A percentile compares a stretch with the other conserved stretches of the same genome.
Conservation (phyloP, 2,329 filamentous ascomycete genomes). For the Thermothelomyces thermophilus region DNA sequence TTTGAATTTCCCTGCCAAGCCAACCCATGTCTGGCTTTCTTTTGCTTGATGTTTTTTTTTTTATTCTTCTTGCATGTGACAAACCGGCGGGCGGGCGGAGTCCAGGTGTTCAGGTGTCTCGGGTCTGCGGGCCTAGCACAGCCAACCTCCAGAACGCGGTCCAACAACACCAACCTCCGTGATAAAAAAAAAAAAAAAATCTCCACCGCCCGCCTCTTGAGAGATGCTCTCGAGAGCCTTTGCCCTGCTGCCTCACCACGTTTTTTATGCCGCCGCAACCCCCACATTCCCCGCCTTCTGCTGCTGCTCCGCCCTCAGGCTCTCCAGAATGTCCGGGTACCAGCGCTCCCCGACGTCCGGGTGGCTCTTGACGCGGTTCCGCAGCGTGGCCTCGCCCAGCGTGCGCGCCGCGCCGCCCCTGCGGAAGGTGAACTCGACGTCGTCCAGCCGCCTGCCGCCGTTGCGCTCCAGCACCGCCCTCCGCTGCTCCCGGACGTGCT, state of each 20-base stretch:
- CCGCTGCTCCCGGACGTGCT: constrained; percentile 56
- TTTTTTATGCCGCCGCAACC: neutral
- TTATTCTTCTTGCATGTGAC: neutral
- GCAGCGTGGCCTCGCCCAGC: constrained; percentile 74
- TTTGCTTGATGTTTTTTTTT: no score
- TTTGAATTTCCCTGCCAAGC: constrained; percentile 4
- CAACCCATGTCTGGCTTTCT: neutral
- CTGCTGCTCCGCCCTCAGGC: constrained; percentile 54
- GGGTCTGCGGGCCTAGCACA: no score
- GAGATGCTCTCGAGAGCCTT: neutral
- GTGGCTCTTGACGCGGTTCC: constrained; percentile 81
- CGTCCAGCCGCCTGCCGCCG: constrained; percentile 53
- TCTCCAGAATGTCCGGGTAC: constrained; percentile 58
- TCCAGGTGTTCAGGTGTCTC: neutral
- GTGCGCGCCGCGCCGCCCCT: constrained; percentile 59
- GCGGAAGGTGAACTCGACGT: constrained; percentile 82
- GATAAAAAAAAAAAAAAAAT: no score
- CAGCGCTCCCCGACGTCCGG: constrained; percentile 79
- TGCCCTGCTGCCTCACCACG: neutral
- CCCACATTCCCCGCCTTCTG: constrained; percentile 28
- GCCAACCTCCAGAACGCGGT: no score
- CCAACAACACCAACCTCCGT: no score
- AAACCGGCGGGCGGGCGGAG: neutral
- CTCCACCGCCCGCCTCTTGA: neutral
- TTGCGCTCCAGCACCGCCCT: constrained; percentile 50